phyloP scores from a whole-genome alignment of 2,329 filamentous ascomycete genomes.

The Beauveria rudraprayagi region DNA sequence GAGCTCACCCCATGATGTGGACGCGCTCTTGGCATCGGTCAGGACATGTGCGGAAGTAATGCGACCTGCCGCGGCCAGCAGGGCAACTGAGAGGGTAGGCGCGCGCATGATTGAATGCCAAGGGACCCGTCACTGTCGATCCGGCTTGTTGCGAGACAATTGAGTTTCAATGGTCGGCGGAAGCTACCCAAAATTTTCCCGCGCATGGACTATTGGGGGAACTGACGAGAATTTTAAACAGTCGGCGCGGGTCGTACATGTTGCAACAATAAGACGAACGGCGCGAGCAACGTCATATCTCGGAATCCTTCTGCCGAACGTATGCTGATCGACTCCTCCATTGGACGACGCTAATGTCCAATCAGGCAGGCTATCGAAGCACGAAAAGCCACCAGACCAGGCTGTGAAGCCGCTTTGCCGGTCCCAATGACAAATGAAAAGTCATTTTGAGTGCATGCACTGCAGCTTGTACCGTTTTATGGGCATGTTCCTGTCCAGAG shows the following conservation, averaged over 20 bases:
- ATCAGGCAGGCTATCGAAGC: not conserved
- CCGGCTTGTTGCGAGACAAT: not conserved
- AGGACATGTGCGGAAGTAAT: constrained; percentile 12
- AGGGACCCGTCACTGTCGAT: not conserved
- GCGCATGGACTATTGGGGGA: not conserved
- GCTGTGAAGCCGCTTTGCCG: not conserved
- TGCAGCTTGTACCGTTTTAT: not conserved
- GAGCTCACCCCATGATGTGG: constrained; percentile 36
- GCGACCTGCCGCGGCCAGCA: not conserved
- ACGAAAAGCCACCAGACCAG: not conserved
- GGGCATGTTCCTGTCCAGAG: not conserved
- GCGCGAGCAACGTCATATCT: not conserved
- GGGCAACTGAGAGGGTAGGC: not conserved
- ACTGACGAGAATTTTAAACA: not conserved
- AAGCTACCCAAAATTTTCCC: not conserved
- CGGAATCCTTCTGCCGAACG: not conserved
- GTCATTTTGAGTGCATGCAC: not conserved
- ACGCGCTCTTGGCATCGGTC: constrained; percentile 23
- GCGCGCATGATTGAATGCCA: not conserved
- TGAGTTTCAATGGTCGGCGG: not conserved
- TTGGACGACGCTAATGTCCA: not conserved
- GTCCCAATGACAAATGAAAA: not conserved
- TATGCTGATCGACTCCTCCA: not conserved
- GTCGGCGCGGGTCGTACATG: too few species aligned
- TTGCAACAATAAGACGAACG: not conserved